These are phyloP conservation scores for Pyronema omphalodes DNA, from an alignment of 495 filamentous ascomycete genomes.

Conservation along the genomic window DNA sequence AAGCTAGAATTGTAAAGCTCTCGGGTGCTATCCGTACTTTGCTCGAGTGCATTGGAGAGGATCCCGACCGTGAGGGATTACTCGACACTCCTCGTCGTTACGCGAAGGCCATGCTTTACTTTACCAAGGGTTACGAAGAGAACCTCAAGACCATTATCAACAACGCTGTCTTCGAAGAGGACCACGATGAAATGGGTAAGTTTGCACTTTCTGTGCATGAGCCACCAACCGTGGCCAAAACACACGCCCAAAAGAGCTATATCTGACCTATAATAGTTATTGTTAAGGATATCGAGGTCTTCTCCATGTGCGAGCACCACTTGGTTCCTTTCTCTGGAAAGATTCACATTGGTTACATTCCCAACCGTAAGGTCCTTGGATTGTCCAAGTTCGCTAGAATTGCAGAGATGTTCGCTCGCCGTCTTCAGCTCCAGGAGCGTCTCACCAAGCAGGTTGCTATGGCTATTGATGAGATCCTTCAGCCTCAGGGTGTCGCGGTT, in stretches of 20 bases:
- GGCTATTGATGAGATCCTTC: slow-evolving; percentile 76
- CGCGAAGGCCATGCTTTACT: slow-evolving; percentile 92
- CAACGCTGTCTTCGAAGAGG: slow-evolving; percentile 87
- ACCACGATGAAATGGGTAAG: slow-evolving; percentile 56
- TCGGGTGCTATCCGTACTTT: slow-evolving; percentile 72
- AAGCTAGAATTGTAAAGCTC: slow-evolving; percentile 54
- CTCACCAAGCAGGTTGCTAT: slow-evolving; percentile 91
- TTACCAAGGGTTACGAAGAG: slow-evolving; percentile 98
- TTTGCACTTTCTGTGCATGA: not conserved
- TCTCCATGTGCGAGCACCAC: slow-evolving; percentile 92
- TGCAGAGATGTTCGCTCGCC: slow-evolving; percentile 87
- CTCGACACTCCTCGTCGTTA: slow-evolving; percentile 75
- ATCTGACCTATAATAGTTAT: slow-evolving; percentile 37
- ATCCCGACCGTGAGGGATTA: slow-evolving; percentile 79
- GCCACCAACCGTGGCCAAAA: not conserved
- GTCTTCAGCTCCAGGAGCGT: slow-evolving; percentile 88
- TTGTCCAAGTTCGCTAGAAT: slow-evolving; percentile 90
- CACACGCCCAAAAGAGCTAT: not conserved
- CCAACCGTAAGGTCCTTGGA: slow-evolving; percentile 65
- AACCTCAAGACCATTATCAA: slow-evolving; percentile 88
- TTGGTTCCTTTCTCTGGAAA: slow-evolving; percentile 92
- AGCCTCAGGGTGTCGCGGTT: slow-evolving; percentile 87
- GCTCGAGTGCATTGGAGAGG: slow-evolving; percentile 89
- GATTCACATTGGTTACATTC: slow-evolving; percentile 99
- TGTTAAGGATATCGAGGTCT: slow-evolving; percentile 93